These are phyloP conservation scores for Endoconidiophora polonica DNA, from an alignment of 2,329 filamentous ascomycete genomes.

Conservation along the genomic window DNA sequence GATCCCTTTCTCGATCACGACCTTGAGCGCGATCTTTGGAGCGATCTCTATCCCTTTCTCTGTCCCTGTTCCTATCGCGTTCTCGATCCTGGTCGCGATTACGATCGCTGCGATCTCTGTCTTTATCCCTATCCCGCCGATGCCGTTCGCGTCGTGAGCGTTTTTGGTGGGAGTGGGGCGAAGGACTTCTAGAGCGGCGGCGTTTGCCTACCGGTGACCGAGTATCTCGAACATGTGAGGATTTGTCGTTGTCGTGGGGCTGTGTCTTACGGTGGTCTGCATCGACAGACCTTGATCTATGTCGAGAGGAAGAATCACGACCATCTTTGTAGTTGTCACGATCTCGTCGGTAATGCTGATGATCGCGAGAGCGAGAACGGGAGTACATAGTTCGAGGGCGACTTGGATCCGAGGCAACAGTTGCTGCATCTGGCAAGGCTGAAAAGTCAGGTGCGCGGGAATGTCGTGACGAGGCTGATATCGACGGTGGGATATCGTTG, in stretches of 20 bases:
- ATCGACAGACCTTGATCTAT: conserved; percentile 4
- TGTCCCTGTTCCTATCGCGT: not conserved
- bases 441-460: not conserved
- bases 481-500: not conserved
- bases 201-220: conserved; percentile 10
- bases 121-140: conserved; percentile 1
- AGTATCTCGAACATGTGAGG: conserved; percentile 2
- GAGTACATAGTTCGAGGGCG: not conserved
- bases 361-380: conserved; percentile 2
- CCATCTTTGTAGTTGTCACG: not conserved
- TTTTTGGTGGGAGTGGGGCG: conserved; percentile 5
- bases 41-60: conserved; percentile 6
- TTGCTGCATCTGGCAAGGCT: not conserved
- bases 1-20: conserved; percentile 4
- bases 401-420: not conserved
- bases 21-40: conserved; percentile 4
- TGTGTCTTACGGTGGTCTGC: not conserved
- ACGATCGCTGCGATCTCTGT: conserved; percentile 3
- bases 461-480: conserved; percentile 4
- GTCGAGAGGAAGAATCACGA: not conserved
- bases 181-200: conserved; percentile 10
- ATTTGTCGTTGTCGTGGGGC: not conserved
- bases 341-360: not conserved
- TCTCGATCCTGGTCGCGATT: conserved; percentile 2
- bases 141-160: conserved; percentile 5